Conservation (phyloP, 495 filamentous ascomycete species). For the Coniosporium apollinis region DNA sequence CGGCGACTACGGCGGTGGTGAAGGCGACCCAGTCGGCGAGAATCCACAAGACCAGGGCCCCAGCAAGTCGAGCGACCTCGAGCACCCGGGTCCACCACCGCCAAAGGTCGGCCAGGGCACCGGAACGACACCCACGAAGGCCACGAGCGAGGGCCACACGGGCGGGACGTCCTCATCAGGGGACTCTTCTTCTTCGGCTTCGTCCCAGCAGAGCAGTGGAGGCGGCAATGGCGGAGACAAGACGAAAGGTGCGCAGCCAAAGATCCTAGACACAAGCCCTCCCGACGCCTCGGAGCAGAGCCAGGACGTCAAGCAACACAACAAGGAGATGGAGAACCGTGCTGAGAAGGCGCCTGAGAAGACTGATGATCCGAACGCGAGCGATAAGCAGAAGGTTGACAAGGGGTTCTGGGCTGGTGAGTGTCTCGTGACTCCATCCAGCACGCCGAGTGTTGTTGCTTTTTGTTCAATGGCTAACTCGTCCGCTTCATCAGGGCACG, state of each 20-base stretch:
- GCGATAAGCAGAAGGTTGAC: slow-evolving; percentile 20
- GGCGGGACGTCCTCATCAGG: neutral
- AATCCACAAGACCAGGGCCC: slow-evolving; percentile 16
- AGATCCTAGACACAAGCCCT: slow-evolving; percentile 32
- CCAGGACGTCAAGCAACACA: slow-evolving; percentile 34
- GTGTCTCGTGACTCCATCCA: no score
- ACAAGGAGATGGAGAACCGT: slow-evolving; percentile 41
- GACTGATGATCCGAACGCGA: slow-evolving; percentile 10
- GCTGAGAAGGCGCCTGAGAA: slow-evolving; percentile 26
- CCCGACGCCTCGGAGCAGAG: slow-evolving; percentile 12
- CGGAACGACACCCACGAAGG: slow-evolving; percentile 5
- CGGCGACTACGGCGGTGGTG: slow-evolving; percentile 21
- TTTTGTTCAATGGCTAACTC: no score
- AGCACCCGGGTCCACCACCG: slow-evolving; percentile 24
- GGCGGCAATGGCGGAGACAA: slow-evolving; percentile 3
- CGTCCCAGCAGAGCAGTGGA: slow-evolving; percentile 1
- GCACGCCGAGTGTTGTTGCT: no score
- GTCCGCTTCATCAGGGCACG: no score
- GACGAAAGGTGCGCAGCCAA: slow-evolving; percentile 20
- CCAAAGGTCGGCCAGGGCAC: slow-evolving; percentile 10
- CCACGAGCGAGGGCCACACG: slow-evolving; percentile 1
- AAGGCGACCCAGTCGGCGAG: slow-evolving; percentile 17
- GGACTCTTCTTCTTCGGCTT: neutral
- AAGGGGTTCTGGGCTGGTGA: slow-evolving; percentile 19
- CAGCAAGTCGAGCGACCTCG: slow-evolving; percentile 12